These are phyloP conservation scores for Ophiostoma triangulosporum DNA, from an alignment of 2,329 filamentous ascomycete species.

Conservation along the genomic window DNA sequence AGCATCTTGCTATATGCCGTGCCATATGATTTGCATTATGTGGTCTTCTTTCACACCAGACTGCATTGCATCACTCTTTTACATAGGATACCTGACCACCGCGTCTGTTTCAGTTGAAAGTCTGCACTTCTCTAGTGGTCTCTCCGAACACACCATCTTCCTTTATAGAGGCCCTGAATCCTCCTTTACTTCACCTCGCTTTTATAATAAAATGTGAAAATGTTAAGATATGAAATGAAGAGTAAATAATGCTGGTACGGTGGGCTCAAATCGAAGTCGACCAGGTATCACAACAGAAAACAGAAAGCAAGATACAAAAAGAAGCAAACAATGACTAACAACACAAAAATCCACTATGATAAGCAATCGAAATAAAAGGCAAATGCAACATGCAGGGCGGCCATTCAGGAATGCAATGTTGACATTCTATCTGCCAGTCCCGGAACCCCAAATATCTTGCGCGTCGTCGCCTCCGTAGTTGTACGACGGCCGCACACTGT, in stretches of 20 bases:
- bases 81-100: too few relatives aligned
- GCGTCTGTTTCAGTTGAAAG: too few relatives aligned
- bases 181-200: too few relatives aligned
- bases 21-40: too few relatives aligned
- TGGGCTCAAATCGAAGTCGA: background rate
- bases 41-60: too few relatives aligned
- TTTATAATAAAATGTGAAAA: background rate
- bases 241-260: background rate
- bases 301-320: background rate
- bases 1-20: too few relatives aligned
- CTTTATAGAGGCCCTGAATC: too few relatives aligned
- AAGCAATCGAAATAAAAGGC: background rate
- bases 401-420: background rate
- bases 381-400: background rate
- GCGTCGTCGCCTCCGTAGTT: slow-evolving; percentile 15
- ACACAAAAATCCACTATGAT: background rate
- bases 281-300: slow-evolving; percentile 6
- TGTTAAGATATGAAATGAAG: background rate
- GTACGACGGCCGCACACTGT: slow-evolving; percentile 9
- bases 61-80: too few relatives aligned
- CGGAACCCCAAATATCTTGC: slow-evolving; percentile 14
- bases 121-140: too few relatives aligned
- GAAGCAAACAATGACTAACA: background rate
- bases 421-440: background rate
- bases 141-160: too few relatives aligned